phyloP scores from a whole-genome alignment of 768 basidiomycete genomes.

The Naganishia vishniacii region DNA sequence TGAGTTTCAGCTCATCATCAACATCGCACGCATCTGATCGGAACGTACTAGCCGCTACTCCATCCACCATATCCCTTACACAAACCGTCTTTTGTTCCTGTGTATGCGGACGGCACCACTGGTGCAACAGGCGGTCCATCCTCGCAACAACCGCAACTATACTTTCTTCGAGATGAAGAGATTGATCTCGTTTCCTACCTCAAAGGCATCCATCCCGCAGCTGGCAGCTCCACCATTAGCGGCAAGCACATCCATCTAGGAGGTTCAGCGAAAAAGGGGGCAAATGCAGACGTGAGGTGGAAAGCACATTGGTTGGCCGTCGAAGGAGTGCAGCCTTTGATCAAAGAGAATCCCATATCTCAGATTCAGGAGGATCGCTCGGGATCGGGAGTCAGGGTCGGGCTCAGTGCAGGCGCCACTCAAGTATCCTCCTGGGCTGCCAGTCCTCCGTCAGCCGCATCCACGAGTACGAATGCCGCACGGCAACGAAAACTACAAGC shows the following conservation, averaged over 20 bases:
- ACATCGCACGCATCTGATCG: neutral
- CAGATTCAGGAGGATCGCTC: constrained; percentile 26
- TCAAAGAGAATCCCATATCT: constrained; percentile 77
- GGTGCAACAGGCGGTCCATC: constrained; percentile 25
- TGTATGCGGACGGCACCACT: constrained; percentile 35
- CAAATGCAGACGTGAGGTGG: constrained; percentile 43
- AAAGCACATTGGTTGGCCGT: constrained; percentile 94
- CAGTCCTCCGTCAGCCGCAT: neutral
- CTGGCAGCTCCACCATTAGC: constrained; percentile 19
- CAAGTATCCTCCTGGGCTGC: neutral
- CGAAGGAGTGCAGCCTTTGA: constrained; percentile 94
- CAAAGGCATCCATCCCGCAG: constrained; percentile 52
- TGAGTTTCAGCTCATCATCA: constrained; percentile 29
- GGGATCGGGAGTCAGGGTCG: neutral
- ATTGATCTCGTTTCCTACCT: constrained; percentile 90
- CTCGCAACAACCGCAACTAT: constrained; percentile 52
- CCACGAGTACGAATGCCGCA: neutral
- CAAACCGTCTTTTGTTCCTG: constrained; percentile 47
- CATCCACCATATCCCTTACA: constrained; percentile 67
- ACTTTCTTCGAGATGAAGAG: constrained; percentile 93
- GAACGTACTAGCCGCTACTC: constrained; percentile 60
- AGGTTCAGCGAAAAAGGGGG: constrained; percentile 24
- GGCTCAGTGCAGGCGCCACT: neutral
- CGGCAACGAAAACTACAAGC: constrained; percentile 3
- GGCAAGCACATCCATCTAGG: constrained; percentile 16